Evolutionary conservation across 148 eudicot species (phyloP).

Genomic region (Euryodendron excelsum): DNA sequence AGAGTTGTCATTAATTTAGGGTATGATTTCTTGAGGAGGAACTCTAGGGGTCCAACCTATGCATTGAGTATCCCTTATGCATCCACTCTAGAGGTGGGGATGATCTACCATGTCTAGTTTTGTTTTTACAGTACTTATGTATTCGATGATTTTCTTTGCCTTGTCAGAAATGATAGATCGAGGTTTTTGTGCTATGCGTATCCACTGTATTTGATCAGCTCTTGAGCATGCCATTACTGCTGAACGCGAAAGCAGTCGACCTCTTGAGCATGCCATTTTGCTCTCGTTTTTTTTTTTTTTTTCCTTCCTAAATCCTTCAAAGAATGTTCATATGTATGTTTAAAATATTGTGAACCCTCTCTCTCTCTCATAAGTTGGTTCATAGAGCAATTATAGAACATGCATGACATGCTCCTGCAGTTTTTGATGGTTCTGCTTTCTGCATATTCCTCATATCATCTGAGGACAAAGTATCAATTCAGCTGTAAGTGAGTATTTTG

Average conservation of each 20-base stretch:
- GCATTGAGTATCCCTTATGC: constrained; percentile 78
- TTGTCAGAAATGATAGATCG: constrained; percentile 21
- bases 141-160: background rate
- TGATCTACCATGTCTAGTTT: constrained; percentile 76
- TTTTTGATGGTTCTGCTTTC: too few relatives aligned
- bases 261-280: background rate
- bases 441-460: too few relatives aligned
- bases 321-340: too few relatives aligned
- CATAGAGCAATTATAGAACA: too few relatives aligned
- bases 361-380: too few relatives aligned
- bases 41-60: constrained; percentile 63
- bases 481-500: too few relatives aligned
- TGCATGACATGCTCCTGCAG: too few relatives aligned
- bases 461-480: too few relatives aligned
- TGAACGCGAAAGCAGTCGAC: too few relatives aligned
- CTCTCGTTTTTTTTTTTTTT: background rate
- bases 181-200: constrained; percentile 9
- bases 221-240: background rate
- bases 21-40: constrained; percentile 87
- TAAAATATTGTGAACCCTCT: too few relatives aligned
- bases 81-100: constrained; percentile 90
- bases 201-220: background rate
- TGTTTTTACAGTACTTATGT: background rate
- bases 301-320: too few relatives aligned
- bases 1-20: constrained; percentile 73